Evolutionary conservation across 352 stramenopile genomes (phyloP).

Genomic region (Globisporangium ultimum): DNA sequence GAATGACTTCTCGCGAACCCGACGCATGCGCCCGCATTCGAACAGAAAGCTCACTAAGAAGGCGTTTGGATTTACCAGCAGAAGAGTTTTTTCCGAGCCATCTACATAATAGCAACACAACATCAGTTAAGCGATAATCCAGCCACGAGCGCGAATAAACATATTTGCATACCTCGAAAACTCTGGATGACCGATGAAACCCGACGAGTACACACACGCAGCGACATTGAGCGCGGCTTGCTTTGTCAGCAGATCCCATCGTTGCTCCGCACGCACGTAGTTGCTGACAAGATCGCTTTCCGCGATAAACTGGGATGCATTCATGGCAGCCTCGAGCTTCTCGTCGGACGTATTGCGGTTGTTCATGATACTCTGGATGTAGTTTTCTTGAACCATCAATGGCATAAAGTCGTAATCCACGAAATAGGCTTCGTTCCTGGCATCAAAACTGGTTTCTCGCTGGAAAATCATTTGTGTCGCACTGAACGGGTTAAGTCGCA

Average conservation of each 20-base stretch:
- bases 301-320: conserved; percentile 91
- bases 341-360: conserved; percentile 61
- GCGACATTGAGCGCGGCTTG: conserved; percentile 90
- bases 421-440: conserved; percentile 97
- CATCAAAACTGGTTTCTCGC: conserved; percentile 64
- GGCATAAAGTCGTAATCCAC: conserved; percentile 98
- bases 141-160: neutral
- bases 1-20: conserved; percentile 85
- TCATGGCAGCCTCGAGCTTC: conserved; percentile 78
- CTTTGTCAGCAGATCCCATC: conserved; percentile 94
- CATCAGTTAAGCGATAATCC: conserved; percentile 5
- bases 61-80: conserved; percentile 91
- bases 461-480: conserved; percentile 92
- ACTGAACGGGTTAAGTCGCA: conserved; percentile 95
- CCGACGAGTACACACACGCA: conserved; percentile 74
- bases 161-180: conserved; percentile 78
- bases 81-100: conserved; percentile 99
- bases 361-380: conserved; percentile 82
- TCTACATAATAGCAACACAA: conserved; percentile 36
- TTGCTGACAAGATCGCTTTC: conserved; percentile 81
- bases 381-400: conserved; percentile 94
- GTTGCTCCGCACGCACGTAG: conserved; percentile 81
- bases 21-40: conserved; percentile 90
- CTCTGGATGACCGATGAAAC: conserved; percentile 87
- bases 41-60: conserved; percentile 94